phyloP scores from a whole-genome alignment of 768 basidiomycete species.

The Boletales sp. region DNA sequence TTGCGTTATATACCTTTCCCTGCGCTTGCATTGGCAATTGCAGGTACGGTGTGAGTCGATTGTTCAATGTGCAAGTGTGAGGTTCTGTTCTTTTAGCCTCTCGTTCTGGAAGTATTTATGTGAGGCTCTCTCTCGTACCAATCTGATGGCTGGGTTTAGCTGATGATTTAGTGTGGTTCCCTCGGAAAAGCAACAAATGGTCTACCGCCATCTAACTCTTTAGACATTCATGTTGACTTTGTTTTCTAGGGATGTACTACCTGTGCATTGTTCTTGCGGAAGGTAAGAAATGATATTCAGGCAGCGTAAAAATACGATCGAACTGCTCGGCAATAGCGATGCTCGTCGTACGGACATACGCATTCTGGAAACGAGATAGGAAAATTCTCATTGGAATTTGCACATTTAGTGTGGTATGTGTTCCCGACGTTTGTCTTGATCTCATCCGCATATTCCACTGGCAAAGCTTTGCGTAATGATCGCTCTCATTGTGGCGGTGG shows the following conservation, averaged over 20 bases:
- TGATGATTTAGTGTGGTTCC: constrained; percentile 7
- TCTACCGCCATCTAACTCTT: neutral
- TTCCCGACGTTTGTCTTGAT: neutral
- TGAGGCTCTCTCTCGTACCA: neutral
- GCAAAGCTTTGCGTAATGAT: constrained; percentile 4
- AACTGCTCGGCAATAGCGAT: constrained; percentile 4
- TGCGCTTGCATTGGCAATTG: constrained; percentile 11
- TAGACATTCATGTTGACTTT: neutral
- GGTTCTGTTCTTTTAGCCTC: constrained; percentile 2
- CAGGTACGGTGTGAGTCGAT: constrained; percentile 1
- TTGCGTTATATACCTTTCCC: constrained; percentile 22
- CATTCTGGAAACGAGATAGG: constrained; percentile 15
- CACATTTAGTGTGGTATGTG: constrained; percentile 7
- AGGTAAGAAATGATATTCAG: constrained; percentile 5
- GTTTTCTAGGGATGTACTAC: constrained; percentile 10
- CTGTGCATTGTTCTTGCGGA: constrained; percentile 14
- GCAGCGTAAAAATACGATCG: neutral
- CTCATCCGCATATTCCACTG: neutral
- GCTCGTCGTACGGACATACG: constrained; percentile 19
- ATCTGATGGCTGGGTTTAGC: neutral
- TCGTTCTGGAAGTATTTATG: constrained; percentile 3
- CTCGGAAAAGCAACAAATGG: constrained; percentile 10
- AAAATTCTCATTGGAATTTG: constrained; percentile 16
- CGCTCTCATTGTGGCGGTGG: constrained; percentile 8
- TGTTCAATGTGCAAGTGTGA: too few species aligned